phyloP scores from a whole-genome alignment of 2,329 filamentous ascomycete species.

The Aureobasidium sp. region DNA sequence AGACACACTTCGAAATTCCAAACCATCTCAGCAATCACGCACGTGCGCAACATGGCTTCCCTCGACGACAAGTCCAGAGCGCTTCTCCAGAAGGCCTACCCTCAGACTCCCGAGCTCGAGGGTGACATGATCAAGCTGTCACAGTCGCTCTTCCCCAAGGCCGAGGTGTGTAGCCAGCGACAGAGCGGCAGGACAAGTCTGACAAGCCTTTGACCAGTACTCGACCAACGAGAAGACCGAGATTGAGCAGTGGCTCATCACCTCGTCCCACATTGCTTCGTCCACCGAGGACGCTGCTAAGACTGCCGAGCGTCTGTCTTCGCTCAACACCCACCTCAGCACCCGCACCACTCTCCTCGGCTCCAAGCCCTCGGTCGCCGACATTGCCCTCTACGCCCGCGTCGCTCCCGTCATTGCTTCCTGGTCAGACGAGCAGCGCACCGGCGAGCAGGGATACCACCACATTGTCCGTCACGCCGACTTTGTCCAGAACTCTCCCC shows the following conservation, averaged over 20 bases:
- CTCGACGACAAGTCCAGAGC: conserved; percentile 25
- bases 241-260: conserved; percentile 81
- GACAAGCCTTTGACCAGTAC: conserved; percentile 44
- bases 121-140: conserved; percentile 28
- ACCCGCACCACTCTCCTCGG: conserved; percentile 84
- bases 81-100: conserved; percentile 26
- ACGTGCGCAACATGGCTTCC: conserved; percentile 22
- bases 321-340: conserved; percentile 78
- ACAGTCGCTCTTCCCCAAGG: conserved; percentile 24
- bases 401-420: conserved; percentile 66
- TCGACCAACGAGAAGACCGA: conserved; percentile 72
- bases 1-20: neutral
- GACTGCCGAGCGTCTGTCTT: conserved; percentile 57
- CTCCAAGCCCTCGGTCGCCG: conserved; percentile 78
- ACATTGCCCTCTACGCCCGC: conserved; percentile 72
- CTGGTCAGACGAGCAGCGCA: conserved; percentile 80
- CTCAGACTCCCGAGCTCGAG: conserved; percentile 23
- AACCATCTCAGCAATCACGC: neutral
- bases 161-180: conserved; percentile 19
- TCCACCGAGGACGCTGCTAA: conserved; percentile 49
- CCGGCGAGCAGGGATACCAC: conserved; percentile 79
- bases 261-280: conserved; percentile 59
- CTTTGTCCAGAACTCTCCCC: conserved; percentile 81
- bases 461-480: conserved; percentile 87
- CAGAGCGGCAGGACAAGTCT: conserved; percentile 25